Conservation (phyloP, 2,329 filamentous ascomycete genomes). For the Dothideomycetes sp. region DNA sequence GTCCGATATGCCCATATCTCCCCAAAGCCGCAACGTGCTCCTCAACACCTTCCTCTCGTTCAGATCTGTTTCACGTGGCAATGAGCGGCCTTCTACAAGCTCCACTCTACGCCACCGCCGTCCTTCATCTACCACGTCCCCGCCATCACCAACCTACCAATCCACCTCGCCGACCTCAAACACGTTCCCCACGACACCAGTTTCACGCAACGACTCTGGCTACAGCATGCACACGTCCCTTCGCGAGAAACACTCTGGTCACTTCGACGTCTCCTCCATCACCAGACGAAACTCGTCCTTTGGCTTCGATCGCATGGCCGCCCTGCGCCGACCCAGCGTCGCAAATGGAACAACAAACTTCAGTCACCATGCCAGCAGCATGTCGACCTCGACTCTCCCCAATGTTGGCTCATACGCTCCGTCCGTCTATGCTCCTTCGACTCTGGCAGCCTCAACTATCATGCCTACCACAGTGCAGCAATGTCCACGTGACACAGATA, state of each 20-base stretch:
- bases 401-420: constrained; percentile 57
- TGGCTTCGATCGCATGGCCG: constrained; percentile 62
- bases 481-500: constrained; percentile 56
- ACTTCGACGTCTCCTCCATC: constrained; percentile 64
- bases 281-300: constrained; percentile 88
- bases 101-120: constrained; percentile 38
- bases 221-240: constrained; percentile 78
- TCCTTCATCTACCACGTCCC: constrained; percentile 33
- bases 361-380: constrained; percentile 51
- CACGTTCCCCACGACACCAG: constrained; percentile 67
- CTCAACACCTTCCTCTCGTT: constrained; percentile 88
- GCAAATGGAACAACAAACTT: constrained; percentile 47
- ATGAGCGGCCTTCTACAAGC: constrained; percentile 71
- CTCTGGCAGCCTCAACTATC: constrained; percentile 72
- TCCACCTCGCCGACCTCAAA: constrained; percentile 64
- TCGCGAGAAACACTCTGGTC: constrained; percentile 86
- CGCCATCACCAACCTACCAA: constrained; percentile 58
- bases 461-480: constrained; percentile 80
- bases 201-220: constrained; percentile 86
- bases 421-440: constrained; percentile 78
- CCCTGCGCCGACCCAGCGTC: constrained; percentile 50
- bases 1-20: constrained; percentile 40
- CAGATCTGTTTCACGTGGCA: constrained; percentile 50
- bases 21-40: constrained; percentile 52
- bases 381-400: constrained; percentile 58